Evolutionary conservation across 305 asterid species (phyloP).

Genomic region (Stenogyne calaminthoides): DNA sequence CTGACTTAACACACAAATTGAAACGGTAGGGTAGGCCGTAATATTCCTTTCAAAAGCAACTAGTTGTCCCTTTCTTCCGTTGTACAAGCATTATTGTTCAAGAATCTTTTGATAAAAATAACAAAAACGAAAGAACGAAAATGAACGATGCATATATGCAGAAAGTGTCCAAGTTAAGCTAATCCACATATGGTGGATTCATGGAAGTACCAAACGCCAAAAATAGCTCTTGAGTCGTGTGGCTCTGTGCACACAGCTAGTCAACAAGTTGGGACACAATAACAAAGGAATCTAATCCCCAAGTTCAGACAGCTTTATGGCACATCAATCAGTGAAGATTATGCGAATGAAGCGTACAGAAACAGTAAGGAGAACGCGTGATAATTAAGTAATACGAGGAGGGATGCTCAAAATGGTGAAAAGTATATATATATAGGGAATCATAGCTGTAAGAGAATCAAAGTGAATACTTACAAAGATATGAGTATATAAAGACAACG

Average conservation of each 20-base stretch:
- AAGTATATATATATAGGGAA: not conserved
- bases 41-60: not conserved
- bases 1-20: not conserved
- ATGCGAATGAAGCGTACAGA: not conserved
- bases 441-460: not conserved
- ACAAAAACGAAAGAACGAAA: constrained; percentile 17
- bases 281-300: constrained; percentile 32
- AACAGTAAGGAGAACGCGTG: constrained; percentile 33
- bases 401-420: not conserved
- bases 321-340: constrained; percentile 7
- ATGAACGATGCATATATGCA: not conserved
- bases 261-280: constrained; percentile 15
- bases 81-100: not conserved
- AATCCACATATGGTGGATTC: constrained; percentile 10
- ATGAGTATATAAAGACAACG: constrained; percentile 15
- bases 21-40: not conserved
- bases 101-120: constrained; percentile 9
- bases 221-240: not conserved
- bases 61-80: not conserved
- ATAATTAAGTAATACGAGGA: constrained; percentile 9
- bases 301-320: constrained; percentile 37
- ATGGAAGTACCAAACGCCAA: not conserved
- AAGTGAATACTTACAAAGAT: constrained; percentile 24
- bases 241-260: not conserved
- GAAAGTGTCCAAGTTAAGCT: constrained; percentile 8